phyloP scores from a whole-genome alignment of 129 eudicot species.

The Dittrichia graveolens region DNA sequence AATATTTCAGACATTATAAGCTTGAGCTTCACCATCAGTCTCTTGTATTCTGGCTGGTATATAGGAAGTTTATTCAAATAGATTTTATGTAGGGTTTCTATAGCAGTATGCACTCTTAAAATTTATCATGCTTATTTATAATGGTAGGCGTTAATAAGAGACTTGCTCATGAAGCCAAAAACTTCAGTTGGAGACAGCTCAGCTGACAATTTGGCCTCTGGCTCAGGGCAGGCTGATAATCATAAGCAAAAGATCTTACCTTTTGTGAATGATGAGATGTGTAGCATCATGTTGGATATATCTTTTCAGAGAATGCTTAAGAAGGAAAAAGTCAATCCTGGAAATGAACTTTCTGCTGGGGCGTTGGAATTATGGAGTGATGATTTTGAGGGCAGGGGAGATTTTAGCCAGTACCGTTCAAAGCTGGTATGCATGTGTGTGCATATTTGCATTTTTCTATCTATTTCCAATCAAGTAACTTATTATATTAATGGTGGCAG shows the following conservation, averaged over 20 bases:
- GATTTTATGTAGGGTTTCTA: conserved; percentile 18
- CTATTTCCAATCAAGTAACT: neutral
- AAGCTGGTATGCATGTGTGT: conserved; percentile 60
- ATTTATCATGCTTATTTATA: conserved; percentile 27
- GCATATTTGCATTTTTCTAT: neutral
- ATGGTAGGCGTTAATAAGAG: conserved; percentile 72
- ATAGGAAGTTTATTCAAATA: conserved; percentile 21
- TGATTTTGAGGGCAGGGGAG: conserved; percentile 84
- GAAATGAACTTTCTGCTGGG: conserved; percentile 47
- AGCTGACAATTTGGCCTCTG: conserved; percentile 42
- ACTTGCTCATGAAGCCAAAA: conserved; percentile 70
- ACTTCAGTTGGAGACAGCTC: conserved; percentile 49
- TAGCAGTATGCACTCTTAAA: conserved; percentile 22
- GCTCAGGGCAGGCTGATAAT: conserved; percentile 60
- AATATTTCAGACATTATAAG: conserved; percentile 82
- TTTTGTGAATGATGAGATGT: conserved; percentile 71
- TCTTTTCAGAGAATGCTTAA: conserved; percentile 79
- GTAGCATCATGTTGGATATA: conserved; percentile 61
- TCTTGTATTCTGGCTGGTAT: conserved; percentile 92
- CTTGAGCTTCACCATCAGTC: conserved; percentile 82
- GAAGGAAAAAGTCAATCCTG: conserved; percentile 78
- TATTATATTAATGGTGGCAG: neutral
- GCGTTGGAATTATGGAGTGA: conserved; percentile 89
- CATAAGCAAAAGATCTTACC: conserved; percentile 59
- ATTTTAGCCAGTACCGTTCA: conserved; percentile 84